Conservation (phyloP, 257 asterid genomes). For the Nicotiana paniculata region DNA sequence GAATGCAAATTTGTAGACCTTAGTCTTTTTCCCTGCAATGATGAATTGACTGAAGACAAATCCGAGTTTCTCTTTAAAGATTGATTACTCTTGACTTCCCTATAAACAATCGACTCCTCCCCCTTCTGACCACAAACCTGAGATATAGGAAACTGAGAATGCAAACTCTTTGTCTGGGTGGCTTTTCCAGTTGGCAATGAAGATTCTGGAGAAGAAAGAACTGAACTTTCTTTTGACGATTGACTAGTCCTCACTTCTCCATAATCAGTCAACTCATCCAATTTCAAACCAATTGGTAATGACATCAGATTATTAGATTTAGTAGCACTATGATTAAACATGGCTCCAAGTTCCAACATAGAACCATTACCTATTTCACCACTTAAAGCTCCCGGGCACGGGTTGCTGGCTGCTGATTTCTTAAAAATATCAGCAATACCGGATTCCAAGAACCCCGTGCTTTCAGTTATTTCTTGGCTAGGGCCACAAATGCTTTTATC, state of each 20-base stretch:
- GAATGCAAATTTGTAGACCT: constrained; percentile 22
- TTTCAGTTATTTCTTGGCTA: constrained; percentile 16
- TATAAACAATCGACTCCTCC: constrained; percentile 17
- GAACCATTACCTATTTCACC: constrained; percentile 8
- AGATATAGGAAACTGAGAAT: constrained; percentile 32
- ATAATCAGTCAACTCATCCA: constrained; percentile 9
- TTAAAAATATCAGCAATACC: constrained; percentile 12
- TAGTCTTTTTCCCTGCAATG: constrained; percentile 29
- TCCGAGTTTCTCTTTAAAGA: constrained; percentile 14
- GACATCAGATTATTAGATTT: not conserved
- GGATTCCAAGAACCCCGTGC: constrained; percentile 5
- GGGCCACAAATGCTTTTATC: not conserved
- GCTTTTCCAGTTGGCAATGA: constrained; percentile 30
- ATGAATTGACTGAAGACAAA: constrained; percentile 24
- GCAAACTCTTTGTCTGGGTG: constrained; percentile 18
- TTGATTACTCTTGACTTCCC: constrained; percentile 13
- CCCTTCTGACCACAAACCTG: constrained; percentile 53
- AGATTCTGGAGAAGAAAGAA: constrained; percentile 19
- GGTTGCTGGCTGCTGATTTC: constrained; percentile 10
- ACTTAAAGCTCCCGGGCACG: constrained; percentile 1
- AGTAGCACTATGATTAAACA: not conserved
- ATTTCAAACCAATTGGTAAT: not conserved
- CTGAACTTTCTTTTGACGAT: constrained; percentile 15
- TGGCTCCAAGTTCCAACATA: constrained; percentile 11
- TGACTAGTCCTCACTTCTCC: constrained; percentile 14